Base-by-base conservation (phyloP, 768 basidiomycete genomes). In the Trametopsis cervina region DNA sequence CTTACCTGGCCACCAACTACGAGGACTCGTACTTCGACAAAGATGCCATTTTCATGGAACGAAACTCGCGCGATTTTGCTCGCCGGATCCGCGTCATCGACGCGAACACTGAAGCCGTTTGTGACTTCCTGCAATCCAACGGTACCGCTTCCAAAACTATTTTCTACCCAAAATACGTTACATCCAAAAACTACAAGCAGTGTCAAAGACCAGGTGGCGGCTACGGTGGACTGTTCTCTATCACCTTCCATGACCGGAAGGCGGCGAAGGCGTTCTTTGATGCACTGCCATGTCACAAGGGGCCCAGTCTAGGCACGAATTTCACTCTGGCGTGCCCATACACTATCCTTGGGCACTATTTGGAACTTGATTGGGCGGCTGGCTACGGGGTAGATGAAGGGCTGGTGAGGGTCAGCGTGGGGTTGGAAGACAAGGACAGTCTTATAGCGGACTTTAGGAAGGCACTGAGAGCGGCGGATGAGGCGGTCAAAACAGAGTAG, bases 41-140 rank as follows among this genome's bases (percentile, higher is more conserved):
- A 63, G 95, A 99, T 60, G 92, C 89, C 36, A 80, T 97, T 47
- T 95, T 83, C 73, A 88, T 99, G 87, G 95, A 99, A 63, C 87
- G 94, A 55, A 99, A 99, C 68, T 98, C 95, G 15, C 89, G 95
- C 43, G 84, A 96, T 67, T 97, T 95, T 71, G 67, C 74, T 44
- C 72, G 69, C 6, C 89, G 95, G 46, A 76, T 92, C 55, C 71
- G 71, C 47, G 63, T 71, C 45, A 90, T 95, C 65, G 90, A 98
- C 63, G 63, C 65, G 25, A 98, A 95, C 63, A 73, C 94, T 3
- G 83, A 90, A 61, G 77, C 77, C 38, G 71, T 94, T 48, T 94
- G 91, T 64, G 84, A 88, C 46, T 80, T 85, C 62, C 72, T 99
- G 23, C 75, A 72, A 33, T 71, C 78, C 2, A 78, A 76, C 40